phyloP scores from a whole-genome alignment of 495 filamentous ascomycete species.

The Aspergillus hancockii region DNA sequence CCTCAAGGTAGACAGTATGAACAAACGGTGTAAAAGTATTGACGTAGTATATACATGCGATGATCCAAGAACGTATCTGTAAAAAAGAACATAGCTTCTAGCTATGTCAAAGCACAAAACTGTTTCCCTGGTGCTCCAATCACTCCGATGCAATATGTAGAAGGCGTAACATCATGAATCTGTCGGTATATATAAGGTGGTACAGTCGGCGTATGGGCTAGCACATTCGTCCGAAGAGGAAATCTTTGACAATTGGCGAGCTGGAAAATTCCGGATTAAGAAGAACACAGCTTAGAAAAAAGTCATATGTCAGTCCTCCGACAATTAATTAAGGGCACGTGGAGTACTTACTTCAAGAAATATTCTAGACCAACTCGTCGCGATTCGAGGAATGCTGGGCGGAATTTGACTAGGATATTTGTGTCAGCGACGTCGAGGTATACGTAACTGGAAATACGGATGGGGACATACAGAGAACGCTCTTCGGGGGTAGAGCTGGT shows the following conservation, averaged over 20 bases:
- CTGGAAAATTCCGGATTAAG: conserved; percentile 71
- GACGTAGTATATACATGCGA: background rate
- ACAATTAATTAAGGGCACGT: background rate
- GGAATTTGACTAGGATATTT: conserved; percentile 57
- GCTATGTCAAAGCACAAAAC: background rate
- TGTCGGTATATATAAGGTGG: background rate
- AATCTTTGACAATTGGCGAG: conserved; percentile 69
- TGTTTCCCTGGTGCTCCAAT: conserved; percentile 5
- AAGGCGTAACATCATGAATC: conserved; percentile 13
- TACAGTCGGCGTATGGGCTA: conserved; percentile 14
- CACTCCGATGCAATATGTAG: conserved; percentile 10
- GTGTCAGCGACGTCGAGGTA: conserved; percentile 10
- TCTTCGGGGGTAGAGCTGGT: conserved; percentile 69
- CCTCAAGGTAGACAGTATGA: background rate
- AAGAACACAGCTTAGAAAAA: conserved; percentile 55
- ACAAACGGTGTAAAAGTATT: background rate
- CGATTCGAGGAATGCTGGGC: conserved; percentile 66
- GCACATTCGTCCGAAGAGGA: conserved; percentile 55
- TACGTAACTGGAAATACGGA: background rate
- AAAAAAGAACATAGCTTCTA: background rate
- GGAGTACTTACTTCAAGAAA: conserved; percentile 64
- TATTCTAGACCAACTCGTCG: conserved; percentile 66
- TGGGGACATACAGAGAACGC: conserved; percentile 60
- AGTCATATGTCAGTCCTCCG: conserved; percentile 1
- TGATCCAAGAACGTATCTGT: background rate